Evolutionary conservation across 192 early-diverging fungal genomes (phyloP).

Genomic region (Coemansia aciculifera): DNA sequence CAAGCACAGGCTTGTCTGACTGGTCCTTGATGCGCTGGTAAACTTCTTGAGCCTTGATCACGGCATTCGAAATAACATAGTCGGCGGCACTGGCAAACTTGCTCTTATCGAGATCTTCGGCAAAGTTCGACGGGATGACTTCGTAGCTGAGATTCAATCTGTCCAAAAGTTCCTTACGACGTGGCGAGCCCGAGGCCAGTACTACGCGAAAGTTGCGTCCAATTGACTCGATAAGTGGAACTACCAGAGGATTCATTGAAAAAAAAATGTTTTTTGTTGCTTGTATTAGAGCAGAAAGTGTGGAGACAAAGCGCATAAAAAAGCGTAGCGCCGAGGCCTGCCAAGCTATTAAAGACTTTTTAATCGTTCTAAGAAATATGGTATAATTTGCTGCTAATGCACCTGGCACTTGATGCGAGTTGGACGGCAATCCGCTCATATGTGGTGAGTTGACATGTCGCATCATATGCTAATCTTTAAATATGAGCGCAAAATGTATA

Average conservation of each 20-base stretch:
- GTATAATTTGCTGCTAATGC: neutral
- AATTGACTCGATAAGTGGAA: slow-evolving; percentile 29
- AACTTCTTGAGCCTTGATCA: slow-evolving; percentile 70
- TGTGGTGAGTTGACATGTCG: no score
- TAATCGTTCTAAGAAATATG: neutral
- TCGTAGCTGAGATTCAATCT: slow-evolving; percentile 58
- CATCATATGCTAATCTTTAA: no score
- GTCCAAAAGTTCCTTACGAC: slow-evolving; percentile 73
- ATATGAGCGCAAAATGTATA: no score
- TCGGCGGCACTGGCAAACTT: slow-evolving; percentile 58
- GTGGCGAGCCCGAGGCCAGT: slow-evolving; percentile 78
- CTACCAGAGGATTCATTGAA: neutral
- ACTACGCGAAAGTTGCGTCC: slow-evolving; percentile 56
- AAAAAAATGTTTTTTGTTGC: neutral
- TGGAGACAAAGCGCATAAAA: neutral
- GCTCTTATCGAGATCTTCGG: slow-evolving; percentile 76
- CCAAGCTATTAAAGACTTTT: no score
- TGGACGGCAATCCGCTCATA: no score
- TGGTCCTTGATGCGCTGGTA: slow-evolving; percentile 53
- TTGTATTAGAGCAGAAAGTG: neutral
- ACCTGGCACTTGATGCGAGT: no score
- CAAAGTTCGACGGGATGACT: slow-evolving; percentile 70
- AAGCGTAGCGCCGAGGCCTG: neutral
- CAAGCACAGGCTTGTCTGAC: slow-evolving; percentile 55
- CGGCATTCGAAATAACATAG: slow-evolving; percentile 74